Evolutionary conservation across 2,329 filamentous ascomycete genomes (phyloP), one percentile per base, ranked within the genome.

Genomic region (Diaporthe caulivora): DNA sequence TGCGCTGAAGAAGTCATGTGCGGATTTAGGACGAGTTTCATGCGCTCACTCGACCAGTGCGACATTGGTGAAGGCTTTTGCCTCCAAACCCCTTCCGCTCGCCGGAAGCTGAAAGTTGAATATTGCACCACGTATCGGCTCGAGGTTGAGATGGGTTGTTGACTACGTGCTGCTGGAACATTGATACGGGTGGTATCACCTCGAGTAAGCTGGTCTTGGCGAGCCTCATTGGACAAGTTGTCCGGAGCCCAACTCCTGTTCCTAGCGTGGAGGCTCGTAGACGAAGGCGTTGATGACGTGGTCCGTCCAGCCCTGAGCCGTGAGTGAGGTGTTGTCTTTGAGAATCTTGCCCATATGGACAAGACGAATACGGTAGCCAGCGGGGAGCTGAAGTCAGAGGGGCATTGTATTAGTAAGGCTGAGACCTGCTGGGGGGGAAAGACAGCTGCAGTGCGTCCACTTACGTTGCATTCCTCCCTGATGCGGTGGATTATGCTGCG

Each of bases 301-400:
- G 47, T 91, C 93, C 75, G 89, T 87, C 93, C 94, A 98, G 64
- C 93, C 93, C 77, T 97, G 93, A 3, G 88, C 87, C 57, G 86
- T 82, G 24, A 98, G 84, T 0, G 92, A 87, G 26, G 89, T 81
- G 70, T 87, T 87, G 76, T 96, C 94, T 76, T 92, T 91, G 58
- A 98, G 87, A 67, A 95, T 90, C 80, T 92, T 94, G 77, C 95
- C 95, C 82, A 97, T 88, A 81, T 97, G 97, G 26, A 91, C 92
- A 74, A 98, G 89, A 70, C 91, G 90, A 67, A 98, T 86, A 31
- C 54, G 60, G 37, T 53, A 47, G 31, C 44, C 42, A 37, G 62
- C 37, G 31, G 42, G 60, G 21, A 64, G 68, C 68, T 75, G 31
- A 9, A 65, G 8, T 29, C n/a, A 9, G 47, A 1, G 47, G 31